A percentile compares a stretch with the other conserved stretches of the same genome.
Evolutionary conservation across 2,329 filamentous ascomycete genomes (phyloP).

Genomic region (Orbilia javanica): DNA sequence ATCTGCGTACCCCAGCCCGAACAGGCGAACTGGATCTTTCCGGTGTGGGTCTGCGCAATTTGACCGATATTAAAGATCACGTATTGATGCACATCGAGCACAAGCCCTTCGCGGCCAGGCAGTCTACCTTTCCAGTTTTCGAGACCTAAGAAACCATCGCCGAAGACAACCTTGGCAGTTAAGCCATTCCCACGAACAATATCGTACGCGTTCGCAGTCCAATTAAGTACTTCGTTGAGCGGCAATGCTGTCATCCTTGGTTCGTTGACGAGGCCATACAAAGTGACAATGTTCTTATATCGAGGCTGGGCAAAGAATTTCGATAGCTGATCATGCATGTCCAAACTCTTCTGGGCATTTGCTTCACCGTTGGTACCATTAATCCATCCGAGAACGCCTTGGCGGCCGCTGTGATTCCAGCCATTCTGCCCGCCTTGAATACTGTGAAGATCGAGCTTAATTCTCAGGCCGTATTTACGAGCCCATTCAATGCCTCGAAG

Average conservation of each 20-base stretch:
- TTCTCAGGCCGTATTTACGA: constrained; percentile 87
- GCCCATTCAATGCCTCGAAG: constrained; percentile 93
- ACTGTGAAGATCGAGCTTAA: constrained; percentile 94
- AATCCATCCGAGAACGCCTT: constrained; percentile 85
- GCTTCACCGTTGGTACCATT: constrained; percentile 82
- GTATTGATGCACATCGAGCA: constrained; percentile 98
- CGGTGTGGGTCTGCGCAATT: constrained; percentile 82
- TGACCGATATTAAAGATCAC: constrained; percentile 96
- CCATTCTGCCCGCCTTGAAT: constrained; percentile 94
- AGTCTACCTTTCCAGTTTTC: constrained; percentile 90
- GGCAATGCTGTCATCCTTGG: constrained; percentile 84
- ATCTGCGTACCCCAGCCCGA: constrained; percentile 86
- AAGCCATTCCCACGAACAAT: constrained; percentile 81
- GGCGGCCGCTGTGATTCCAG: constrained; percentile 93
- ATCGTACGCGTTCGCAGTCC: constrained; percentile 80
- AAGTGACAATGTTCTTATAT: constrained; percentile 89
- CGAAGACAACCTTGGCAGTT: constrained; percentile 81
- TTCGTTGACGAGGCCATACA: constrained; percentile 96
- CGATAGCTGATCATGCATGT: constrained; percentile 86
- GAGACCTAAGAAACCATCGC: constrained; percentile 93
- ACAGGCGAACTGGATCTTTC: constrained; percentile 90
- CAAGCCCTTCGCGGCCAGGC: constrained; percentile 76
- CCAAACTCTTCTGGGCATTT: constrained; percentile 71
- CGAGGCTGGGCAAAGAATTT: constrained; percentile 93
- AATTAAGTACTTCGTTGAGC: constrained; percentile 76